Evolutionary conservation across 306 rosid genomes (phyloP), one percentile per base, ranked within the genome.

Genomic region (Corylus americana): DNA sequence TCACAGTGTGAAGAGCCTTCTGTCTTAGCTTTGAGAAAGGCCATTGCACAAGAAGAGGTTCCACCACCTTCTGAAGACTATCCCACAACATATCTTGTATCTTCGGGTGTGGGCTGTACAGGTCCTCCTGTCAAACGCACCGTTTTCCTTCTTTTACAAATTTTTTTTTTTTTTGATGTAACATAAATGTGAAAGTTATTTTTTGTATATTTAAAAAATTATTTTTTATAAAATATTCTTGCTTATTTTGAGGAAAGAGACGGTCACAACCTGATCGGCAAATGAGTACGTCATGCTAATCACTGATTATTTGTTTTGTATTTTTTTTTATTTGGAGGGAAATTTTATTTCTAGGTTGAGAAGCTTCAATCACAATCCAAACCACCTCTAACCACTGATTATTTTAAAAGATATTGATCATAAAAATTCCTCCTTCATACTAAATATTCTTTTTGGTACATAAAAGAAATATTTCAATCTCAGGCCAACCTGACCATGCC

Each of bases 61-160:
- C 98, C 29, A 83, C 92, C 11, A 87, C 45, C 78, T 81, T 83
- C 27, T 89, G 74, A 77, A 91, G 80, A 80, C 80, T 76, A 54
- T 66, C 81, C 98, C 97, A 91, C 69, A 91, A 20, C 1, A 89
- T 49, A 49, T 91, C 88, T 29, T 90, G 97, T 70, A 88, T 67
- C 74, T 48, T 58, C 27, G 89, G 71, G 9, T 80, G 80, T 39
- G 88, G 85, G 16, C 63, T 84, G 55, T 86, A 89, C 86, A 90
- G 57, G 50, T 92, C 97, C 81, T 92, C 96, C 92, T 92, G 85
- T 81, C 5, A 35, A 31, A 31, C 35, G 35, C 35, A 31, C 35
- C 35, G 35, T 31, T 31, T 31, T 31, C 35, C 35, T 31, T 31
- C 35, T 2, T 31, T 31, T 2, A 31, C 35, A 31, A 22, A 0